phyloP scores from a whole-genome alignment of 106 monocot genomes.

The Dioscorea dumetorum region DNA sequence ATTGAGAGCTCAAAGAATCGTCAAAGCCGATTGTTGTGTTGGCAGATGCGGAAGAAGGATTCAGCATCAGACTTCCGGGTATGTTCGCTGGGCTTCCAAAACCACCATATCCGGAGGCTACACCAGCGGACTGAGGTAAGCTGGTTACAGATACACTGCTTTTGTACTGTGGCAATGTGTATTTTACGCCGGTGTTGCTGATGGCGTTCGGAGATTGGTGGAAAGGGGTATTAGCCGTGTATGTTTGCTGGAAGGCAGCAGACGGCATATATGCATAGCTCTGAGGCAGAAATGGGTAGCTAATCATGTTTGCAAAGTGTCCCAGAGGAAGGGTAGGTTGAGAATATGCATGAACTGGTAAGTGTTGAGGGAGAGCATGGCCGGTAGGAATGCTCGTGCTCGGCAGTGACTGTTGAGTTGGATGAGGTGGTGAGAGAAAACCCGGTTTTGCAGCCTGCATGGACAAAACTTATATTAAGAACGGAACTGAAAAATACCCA shows the following conservation, averaged over 20 bases:
- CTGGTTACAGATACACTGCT: constrained; percentile 42
- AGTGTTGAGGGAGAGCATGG: constrained; percentile 61
- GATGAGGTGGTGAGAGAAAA: constrained; percentile 40
- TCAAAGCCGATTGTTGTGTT: constrained; percentile 55
- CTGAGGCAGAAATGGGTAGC: constrained; percentile 76
- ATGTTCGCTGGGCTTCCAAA: constrained; percentile 61
- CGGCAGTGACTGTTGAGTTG: constrained; percentile 30
- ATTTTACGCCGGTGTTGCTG: constrained; percentile 53
- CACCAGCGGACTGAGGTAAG: constrained; percentile 54
- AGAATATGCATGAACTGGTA: constrained; percentile 66
- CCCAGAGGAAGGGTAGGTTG: constrained; percentile 83
- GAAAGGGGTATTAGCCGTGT: constrained; percentile 55
- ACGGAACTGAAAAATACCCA: no score
- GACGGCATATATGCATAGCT: constrained; percentile 75
- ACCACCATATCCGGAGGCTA: constrained; percentile 62
- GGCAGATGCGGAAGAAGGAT: constrained; percentile 38
- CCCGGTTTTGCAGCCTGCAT: constrained; percentile 53
- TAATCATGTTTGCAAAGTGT: constrained; percentile 76
- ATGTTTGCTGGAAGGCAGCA: constrained; percentile 81
- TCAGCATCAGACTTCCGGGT: constrained; percentile 55
- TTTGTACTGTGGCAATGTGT: constrained; percentile 89
- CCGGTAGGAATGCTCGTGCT: constrained; percentile 34
- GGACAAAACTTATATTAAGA: not conserved
- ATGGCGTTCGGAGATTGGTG: constrained; percentile 64
- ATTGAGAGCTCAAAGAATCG: constrained; percentile 57